phyloP scores from a whole-genome alignment of 805 yeast species.

The Saccharomycopsis fodiens region DNA sequence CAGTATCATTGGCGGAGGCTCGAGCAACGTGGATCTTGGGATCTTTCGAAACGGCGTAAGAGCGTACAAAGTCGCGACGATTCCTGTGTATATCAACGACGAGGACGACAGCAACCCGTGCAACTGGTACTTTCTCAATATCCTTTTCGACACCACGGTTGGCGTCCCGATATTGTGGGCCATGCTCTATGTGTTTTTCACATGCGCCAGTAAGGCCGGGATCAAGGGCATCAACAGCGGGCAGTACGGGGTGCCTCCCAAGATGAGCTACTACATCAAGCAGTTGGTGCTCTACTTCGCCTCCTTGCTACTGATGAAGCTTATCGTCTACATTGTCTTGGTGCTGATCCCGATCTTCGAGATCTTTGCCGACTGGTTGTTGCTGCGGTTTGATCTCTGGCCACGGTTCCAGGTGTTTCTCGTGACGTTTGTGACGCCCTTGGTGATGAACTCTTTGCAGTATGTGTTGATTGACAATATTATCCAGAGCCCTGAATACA shows the following conservation, averaged over 20 bases:
- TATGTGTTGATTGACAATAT: slow-evolving; percentile 66
- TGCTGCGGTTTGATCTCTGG: slow-evolving; percentile 77
- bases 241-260: slow-evolving; percentile 44
- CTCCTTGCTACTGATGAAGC: slow-evolving; percentile 53
- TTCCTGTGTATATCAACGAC: slow-evolving; percentile 20
- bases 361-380: slow-evolving; percentile 58
- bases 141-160: slow-evolving; percentile 84
- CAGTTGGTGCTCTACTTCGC: slow-evolving; percentile 42
- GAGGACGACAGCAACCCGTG: slow-evolving; percentile 64
- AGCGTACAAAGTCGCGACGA: slow-evolving; percentile 12
- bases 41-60: slow-evolving; percentile 21
- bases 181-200: slow-evolving; percentile 45
- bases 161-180: slow-evolving; percentile 81
- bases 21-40: neutral
- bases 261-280: slow-evolving; percentile 39
- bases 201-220: slow-evolving; percentile 35
- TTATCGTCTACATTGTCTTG: slow-evolving; percentile 47
- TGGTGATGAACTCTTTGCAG: slow-evolving; percentile 67
- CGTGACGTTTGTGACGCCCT: slow-evolving; percentile 78
- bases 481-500: slow-evolving; percentile 31
- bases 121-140: slow-evolving; percentile 88
- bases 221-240: slow-evolving; percentile 36
- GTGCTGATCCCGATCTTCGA: slow-evolving; percentile 61
- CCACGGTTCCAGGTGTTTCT: slow-evolving; percentile 80
- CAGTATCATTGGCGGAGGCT: slow-evolving; percentile 47